Percentiles rank a stretch among this genome's conserved stretches.
Conservation (phyloP, 2,329 filamentous ascomycete genomes). For the Didymella pomorum region DNA sequence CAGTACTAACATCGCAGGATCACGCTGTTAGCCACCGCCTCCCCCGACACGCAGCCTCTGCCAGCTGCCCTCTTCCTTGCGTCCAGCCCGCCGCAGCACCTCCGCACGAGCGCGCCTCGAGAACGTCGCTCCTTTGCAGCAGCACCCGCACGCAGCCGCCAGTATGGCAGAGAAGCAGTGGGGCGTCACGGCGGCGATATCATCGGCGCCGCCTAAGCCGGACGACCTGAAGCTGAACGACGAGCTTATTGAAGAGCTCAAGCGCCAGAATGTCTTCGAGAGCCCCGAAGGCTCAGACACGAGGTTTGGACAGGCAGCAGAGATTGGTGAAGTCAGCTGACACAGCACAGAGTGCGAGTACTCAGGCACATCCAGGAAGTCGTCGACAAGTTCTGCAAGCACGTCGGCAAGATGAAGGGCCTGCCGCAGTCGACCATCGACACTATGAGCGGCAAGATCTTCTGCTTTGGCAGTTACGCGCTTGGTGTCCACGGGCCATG, state of each 20-base stretch:
- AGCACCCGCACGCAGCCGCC: constrained; percentile 15
- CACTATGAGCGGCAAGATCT: constrained; percentile 88
- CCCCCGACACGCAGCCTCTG: not conserved
- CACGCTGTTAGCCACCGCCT: constrained; percentile 9
- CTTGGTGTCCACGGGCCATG: constrained; percentile 90
- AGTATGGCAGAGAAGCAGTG: constrained; percentile 54
- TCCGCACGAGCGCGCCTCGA: constrained; percentile 26
- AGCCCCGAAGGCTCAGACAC: constrained; percentile 81
- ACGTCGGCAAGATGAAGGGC: constrained; percentile 76
- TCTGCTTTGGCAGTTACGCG: constrained; percentile 95
- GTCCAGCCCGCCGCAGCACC: constrained; percentile 34
- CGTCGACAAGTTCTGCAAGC: constrained; percentile 84
- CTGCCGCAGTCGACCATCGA: constrained; percentile 80
- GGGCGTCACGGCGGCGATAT: constrained; percentile 88
- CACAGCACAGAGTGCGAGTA: constrained; percentile 68
- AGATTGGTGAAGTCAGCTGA: constrained; percentile 16
- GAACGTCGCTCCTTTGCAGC: constrained; percentile 17
- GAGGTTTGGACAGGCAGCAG: constrained; percentile 62
- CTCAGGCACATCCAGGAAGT: constrained; percentile 80
- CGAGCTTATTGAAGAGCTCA: constrained; percentile 82
- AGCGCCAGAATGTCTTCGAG: constrained; percentile 91
- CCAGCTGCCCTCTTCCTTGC: constrained; percentile 22
- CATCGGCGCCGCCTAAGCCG: constrained; percentile 75
- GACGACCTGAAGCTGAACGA: constrained; percentile 80
- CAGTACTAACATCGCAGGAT: constrained; percentile 16